These are phyloP conservation scores for Choanephora cucurbitarum DNA, from an alignment of 371 early-diverging fungal genomes.

Conservation along the genomic window DNA sequence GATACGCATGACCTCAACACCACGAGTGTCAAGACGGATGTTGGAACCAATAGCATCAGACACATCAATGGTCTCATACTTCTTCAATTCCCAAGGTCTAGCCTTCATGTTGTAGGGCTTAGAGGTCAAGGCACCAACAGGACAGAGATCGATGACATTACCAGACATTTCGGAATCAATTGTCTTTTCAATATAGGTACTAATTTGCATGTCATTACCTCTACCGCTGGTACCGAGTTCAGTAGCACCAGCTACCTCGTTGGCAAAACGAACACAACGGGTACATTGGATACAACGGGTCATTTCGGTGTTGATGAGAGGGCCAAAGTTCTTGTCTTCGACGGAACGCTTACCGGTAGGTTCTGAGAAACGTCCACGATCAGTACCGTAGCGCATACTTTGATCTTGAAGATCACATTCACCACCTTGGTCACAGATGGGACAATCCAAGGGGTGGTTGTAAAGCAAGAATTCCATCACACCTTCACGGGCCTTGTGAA, in stretches of 20 bases:
- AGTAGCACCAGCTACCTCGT: slow-evolving; percentile 95
- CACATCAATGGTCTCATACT: slow-evolving; percentile 95
- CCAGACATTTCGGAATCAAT: slow-evolving; percentile 95
- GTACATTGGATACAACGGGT: slow-evolving; percentile 99
- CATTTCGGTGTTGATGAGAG: slow-evolving; percentile 95
- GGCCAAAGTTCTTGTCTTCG: slow-evolving; percentile 97
- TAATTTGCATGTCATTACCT: slow-evolving; percentile 98
- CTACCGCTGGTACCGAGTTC: slow-evolving; percentile 96
- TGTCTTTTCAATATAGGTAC: slow-evolving; percentile 91
- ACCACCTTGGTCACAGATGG: slow-evolving; percentile 98
- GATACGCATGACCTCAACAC: slow-evolving; percentile 95
- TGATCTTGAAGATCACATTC: slow-evolving; percentile 99
- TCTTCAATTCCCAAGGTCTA: slow-evolving; percentile 97
- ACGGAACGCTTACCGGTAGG: slow-evolving; percentile 91
- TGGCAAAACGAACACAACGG: slow-evolving; percentile 97
- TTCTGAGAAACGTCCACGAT: slow-evolving; percentile 90
- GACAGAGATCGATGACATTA: slow-evolving; percentile 97
- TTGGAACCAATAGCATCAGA: slow-evolving; percentile 87
- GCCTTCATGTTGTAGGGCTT: slow-evolving; percentile 95
- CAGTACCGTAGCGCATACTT: slow-evolving; percentile 93
- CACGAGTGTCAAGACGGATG: slow-evolving; percentile 96
- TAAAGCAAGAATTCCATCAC: slow-evolving; percentile 97
- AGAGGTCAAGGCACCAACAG: slow-evolving; percentile 96
- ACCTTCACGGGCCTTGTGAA: slow-evolving; percentile 97
- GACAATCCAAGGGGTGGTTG: slow-evolving; percentile 98